These are phyloP conservation scores for Tephrocybe sp. DNA, from an alignment of 768 basidiomycete genomes.

Conservation along the genomic window DNA sequence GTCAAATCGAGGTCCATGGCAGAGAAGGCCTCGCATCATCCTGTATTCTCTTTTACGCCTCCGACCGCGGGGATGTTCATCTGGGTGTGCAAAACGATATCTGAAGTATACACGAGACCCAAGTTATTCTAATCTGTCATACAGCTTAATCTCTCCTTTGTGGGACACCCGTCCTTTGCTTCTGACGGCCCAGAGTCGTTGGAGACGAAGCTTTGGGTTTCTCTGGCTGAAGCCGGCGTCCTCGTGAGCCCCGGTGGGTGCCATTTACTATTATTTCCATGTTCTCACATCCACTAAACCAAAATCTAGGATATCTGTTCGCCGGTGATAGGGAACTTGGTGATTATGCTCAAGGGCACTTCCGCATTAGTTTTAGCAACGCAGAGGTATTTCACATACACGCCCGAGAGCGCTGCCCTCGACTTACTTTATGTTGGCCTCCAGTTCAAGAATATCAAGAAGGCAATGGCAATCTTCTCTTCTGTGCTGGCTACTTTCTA, in stretches of 20 bases:
- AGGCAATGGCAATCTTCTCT: constrained; percentile 46
- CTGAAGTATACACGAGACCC: too few relatives aligned
- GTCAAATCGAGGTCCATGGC: not conserved
- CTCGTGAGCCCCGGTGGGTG: constrained; percentile 62
- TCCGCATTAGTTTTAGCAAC: constrained; percentile 59
- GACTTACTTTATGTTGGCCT: not conserved
- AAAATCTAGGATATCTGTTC: constrained; percentile 40
- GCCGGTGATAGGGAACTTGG: constrained; percentile 27
- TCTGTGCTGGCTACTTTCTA: constrained; percentile 44
- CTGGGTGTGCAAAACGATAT: too few relatives aligned
- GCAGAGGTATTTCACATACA: constrained; percentile 37
- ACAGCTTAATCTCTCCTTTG: constrained; percentile 64
- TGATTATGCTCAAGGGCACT: constrained; percentile 42
- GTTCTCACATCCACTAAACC: not conserved
- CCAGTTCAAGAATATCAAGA: constrained; percentile 42
- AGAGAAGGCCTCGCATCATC: constrained; percentile 13
- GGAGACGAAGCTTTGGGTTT: constrained; percentile 60
- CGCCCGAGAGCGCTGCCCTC: not conserved
- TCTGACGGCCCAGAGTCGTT: constrained; percentile 38
- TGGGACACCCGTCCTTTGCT: constrained; percentile 47
- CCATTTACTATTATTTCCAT: not conserved
- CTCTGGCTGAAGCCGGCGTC: constrained; percentile 60
- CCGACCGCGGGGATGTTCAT: constrained; percentile 85
- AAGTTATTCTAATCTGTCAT: not conserved
- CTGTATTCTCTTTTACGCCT: constrained; percentile 68